Conservation (phyloP, 1,284 basidiomycete species). For the Neonothopanus nambi region DNA sequence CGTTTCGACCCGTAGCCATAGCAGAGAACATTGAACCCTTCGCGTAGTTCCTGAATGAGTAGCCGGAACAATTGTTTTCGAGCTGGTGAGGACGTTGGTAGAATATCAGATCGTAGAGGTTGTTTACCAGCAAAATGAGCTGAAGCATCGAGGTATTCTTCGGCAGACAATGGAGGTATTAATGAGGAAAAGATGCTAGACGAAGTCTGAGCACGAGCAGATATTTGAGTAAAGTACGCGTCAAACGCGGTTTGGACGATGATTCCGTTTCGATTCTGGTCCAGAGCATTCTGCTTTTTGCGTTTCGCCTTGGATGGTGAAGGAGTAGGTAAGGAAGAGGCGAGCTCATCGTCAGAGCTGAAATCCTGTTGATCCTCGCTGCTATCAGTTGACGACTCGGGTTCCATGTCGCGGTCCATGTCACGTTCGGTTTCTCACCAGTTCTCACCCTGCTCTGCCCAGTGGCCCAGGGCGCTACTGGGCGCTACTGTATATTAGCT, state of each 20-base stretch:
- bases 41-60: slow-evolving; percentile 69
- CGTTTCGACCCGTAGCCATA: slow-evolving; percentile 90
- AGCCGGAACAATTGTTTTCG: slow-evolving; percentile 53
- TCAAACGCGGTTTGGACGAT: slow-evolving; percentile 70
- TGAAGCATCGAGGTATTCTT: slow-evolving; percentile 56
- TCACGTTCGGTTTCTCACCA: no score
- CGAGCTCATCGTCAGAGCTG: neutral
- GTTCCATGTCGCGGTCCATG: neutral
- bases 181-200: slow-evolving; percentile 74
- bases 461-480: no score
- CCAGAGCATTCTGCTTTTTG: neutral
- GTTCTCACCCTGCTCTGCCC: no score
- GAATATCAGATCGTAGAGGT: slow-evolving; percentile 32
- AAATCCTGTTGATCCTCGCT: neutral
- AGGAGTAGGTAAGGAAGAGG: neutral
- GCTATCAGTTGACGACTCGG: neutral
- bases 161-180: slow-evolving; percentile 63
- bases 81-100: slow-evolving; percentile 30
- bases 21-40: slow-evolving; percentile 85
- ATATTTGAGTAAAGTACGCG: slow-evolving; percentile 74
- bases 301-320: slow-evolving; percentile 1
- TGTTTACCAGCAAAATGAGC: slow-evolving; percentile 30
- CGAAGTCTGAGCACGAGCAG: slow-evolving; percentile 69
- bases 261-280: slow-evolving; percentile 17
- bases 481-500: no score